Conservation (phyloP, 2,329 filamentous ascomycete genomes). For the Aspergillus aculeatus region DNA sequence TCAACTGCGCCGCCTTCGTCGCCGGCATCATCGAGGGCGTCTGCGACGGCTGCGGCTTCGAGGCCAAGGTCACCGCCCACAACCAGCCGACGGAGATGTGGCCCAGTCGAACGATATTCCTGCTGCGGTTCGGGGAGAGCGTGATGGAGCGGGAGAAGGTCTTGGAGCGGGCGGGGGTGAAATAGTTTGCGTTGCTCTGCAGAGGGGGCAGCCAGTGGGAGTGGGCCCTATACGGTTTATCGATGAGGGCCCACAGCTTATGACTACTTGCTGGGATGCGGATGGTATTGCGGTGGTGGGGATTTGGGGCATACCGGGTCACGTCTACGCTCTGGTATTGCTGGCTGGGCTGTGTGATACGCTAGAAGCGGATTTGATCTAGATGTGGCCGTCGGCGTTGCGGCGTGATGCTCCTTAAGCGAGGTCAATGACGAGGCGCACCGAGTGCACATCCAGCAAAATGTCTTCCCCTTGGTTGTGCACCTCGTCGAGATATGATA, state of each 20-base stretch:
- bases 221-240: too few species aligned
- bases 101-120: constrained; percentile 92
- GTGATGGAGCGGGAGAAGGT: constrained; percentile 90
- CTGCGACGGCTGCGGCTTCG: constrained; percentile 88
- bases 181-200: constrained; percentile 27
- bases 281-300: neutral
- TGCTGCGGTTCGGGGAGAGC: constrained; percentile 88
- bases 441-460: neutral
- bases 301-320: neutral
- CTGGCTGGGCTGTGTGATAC: neutral
- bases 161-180: constrained; percentile 60
- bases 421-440: neutral
- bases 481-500: neutral
- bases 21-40: constrained; percentile 94
- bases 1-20: constrained; percentile 95
- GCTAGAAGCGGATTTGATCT: neutral
- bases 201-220: too few species aligned
- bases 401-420: neutral
- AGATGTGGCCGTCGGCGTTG: neutral
- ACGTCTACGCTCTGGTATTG: neutral
- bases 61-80: constrained; percentile 86
- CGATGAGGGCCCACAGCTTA: neutral
- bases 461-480: neutral
- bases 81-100: constrained; percentile 76
- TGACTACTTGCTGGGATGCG: neutral